Evolutionary conservation across 2,329 filamentous ascomycete species (phyloP).

Genomic region (Chrysoporthe austroafricana): DNA sequence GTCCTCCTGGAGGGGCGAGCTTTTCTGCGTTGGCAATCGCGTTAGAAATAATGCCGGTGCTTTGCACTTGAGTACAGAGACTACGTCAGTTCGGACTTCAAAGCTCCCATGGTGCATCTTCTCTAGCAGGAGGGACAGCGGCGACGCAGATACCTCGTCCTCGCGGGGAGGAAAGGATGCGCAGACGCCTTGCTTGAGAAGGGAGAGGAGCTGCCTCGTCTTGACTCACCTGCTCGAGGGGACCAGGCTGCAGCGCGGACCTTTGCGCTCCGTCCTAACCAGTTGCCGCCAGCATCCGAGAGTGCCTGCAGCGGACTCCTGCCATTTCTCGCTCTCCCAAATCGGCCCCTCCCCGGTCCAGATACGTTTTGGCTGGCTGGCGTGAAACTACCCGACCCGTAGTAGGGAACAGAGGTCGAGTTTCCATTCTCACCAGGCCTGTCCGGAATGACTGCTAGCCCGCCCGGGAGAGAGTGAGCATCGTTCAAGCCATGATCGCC

Average conservation of each 20-base stretch:
- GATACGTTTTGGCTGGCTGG: slow-evolving; percentile 73
- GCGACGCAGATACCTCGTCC: not conserved
- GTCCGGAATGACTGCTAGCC: slow-evolving; percentile 37
- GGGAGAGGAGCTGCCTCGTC: not conserved
- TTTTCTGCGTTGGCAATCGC: slow-evolving; percentile 89
- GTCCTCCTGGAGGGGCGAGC: slow-evolving; percentile 63
- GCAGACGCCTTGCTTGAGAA: not conserved
- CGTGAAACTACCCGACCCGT: slow-evolving; percentile 54
- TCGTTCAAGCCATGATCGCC: slow-evolving; percentile 38
- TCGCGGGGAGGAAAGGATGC: not conserved
- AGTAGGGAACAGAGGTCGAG: slow-evolving; percentile 41
- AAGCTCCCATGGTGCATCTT: slow-evolving; percentile 11
- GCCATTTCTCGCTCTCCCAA: slow-evolving; percentile 67
- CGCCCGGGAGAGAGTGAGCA: slow-evolving; percentile 33
- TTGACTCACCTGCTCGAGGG: slow-evolving; percentile 50
- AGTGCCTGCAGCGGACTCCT: slow-evolving; percentile 66
- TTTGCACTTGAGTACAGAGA: slow-evolving; percentile 46
- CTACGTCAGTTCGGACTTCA: slow-evolving; percentile 31
- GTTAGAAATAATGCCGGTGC: slow-evolving; percentile 81
- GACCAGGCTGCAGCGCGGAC: slow-evolving; percentile 50
- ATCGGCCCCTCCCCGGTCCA: slow-evolving; percentile 81
- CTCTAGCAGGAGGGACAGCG: not conserved
- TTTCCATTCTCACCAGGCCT: slow-evolving; percentile 21
- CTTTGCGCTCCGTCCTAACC: slow-evolving; percentile 55
- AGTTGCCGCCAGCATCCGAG: slow-evolving; percentile 61